Percentiles rank a stretch among this genome's conserved stretches.
Conservation (phyloP, 805 yeast species). For the Spathaspora arborariae region DNA sequence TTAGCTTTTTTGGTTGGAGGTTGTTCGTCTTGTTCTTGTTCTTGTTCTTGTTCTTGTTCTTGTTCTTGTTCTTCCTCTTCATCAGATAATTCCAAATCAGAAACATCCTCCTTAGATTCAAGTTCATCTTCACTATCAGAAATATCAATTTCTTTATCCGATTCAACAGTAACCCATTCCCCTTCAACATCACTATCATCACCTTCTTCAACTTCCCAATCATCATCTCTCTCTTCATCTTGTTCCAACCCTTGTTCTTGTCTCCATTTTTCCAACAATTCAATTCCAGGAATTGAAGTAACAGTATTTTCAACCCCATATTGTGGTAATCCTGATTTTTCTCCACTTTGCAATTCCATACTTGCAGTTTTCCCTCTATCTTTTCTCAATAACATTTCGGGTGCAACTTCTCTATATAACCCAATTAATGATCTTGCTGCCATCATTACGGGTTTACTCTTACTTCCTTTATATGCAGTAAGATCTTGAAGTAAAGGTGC, state of each 20-base stretch:
- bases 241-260: slow-evolving; percentile 53
- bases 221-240: slow-evolving; percentile 39
- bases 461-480: slow-evolving; percentile 86
- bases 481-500: slow-evolving; percentile 84
- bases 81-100: slow-evolving; percentile 24
- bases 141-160: slow-evolving; percentile 70
- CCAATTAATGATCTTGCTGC: slow-evolving; percentile 89
- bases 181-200: slow-evolving; percentile 66
- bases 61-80: slow-evolving; percentile 30
- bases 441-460: slow-evolving; percentile 88
- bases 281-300: slow-evolving; percentile 87
- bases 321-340: slow-evolving; percentile 47
- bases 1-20: slow-evolving; percentile 23
- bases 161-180: slow-evolving; percentile 87
- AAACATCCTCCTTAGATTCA: slow-evolving; percentile 27
- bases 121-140: slow-evolving; percentile 48
- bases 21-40: slow-evolving; percentile 39
- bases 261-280: slow-evolving; percentile 85
- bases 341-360: slow-evolving; percentile 68
- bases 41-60: slow-evolving; percentile 33
- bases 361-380: slow-evolving; percentile 94
- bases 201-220: slow-evolving; percentile 58
- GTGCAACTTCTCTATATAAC: slow-evolving; percentile 90
- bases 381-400: slow-evolving; percentile 85
- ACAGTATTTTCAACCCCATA: slow-evolving; percentile 72